Conservation (phyloP, 169 alveolate genomes). For the Plasmodium ovale region DNA sequence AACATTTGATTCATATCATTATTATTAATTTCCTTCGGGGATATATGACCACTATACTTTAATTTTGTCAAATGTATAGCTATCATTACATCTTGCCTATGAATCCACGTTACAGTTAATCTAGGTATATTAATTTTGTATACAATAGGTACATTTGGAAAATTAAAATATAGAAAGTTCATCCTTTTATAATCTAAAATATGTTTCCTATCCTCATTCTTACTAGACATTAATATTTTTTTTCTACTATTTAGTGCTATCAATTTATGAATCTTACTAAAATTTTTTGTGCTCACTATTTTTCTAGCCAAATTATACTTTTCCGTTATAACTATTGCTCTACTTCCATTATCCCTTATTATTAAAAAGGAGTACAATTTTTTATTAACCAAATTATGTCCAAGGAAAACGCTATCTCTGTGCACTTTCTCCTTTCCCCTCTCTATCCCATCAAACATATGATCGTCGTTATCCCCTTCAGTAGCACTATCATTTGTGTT, state of each 20-base stretch:
- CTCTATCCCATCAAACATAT: not conserved
- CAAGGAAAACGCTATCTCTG: conserved; percentile 22
- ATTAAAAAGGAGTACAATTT: conserved; percentile 59
- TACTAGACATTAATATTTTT: conserved; percentile 29
- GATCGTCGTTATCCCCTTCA: not conserved
- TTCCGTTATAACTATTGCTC: conserved; percentile 75
- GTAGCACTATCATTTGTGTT: no score
- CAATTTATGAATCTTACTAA: conserved; percentile 62
- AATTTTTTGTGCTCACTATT: conserved; percentile 69
- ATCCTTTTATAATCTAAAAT: conserved; percentile 42
- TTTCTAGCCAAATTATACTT: conserved; percentile 59
- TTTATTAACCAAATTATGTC: conserved; percentile 39
- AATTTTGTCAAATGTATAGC: conserved; percentile 82
- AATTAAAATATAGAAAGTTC: conserved; percentile 63
- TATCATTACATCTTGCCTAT: conserved; percentile 81
- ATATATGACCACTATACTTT: conserved; percentile 66
- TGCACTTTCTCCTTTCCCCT: conserved; percentile 1
- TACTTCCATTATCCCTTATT: conserved; percentile 75
- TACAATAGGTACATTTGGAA: conserved; percentile 71
- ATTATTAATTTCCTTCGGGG: conserved; percentile 66
- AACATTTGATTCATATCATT: conserved; percentile 47
- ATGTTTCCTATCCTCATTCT: conserved; percentile 23
- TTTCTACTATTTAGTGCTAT: conserved; percentile 51
- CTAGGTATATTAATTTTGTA: conserved; percentile 81
- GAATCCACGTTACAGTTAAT: conserved; percentile 82